Evolutionary conservation across 1,139 yeast genomes (phyloP), one percentile per base, ranked within the genome.

Genomic region (Geotrichum cucujoidarum): DNA sequence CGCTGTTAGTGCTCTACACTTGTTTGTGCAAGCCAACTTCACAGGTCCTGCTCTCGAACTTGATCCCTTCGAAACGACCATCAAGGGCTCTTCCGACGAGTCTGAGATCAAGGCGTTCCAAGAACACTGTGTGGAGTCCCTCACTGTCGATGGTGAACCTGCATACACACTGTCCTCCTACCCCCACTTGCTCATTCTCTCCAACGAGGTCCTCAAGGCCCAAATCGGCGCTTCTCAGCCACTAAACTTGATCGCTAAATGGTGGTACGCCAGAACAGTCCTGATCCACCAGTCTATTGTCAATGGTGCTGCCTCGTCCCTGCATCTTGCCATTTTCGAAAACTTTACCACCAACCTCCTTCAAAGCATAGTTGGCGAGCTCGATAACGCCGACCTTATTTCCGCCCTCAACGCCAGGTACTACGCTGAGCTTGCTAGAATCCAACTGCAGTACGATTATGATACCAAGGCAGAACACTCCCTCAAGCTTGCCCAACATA

Each of bases 31-130:
- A 61, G 67, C 77, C 47, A 90, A 90, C 62, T 86, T 75, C 62
- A 87, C 96, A 0, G 97, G 97, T 3, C 97, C 97, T 1, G 73
- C 74, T 22, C 61, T 80, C 0, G 71, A 72, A 0, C 60, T 70
- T 33, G 67, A 66, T 2, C 60, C 70, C 48, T 31, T 60, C 40
- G 21, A 43, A 13, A 37, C 45, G 13, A 55, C 56, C 13, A 34
- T 44, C 31, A 46, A 44, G 30, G 32, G 35, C 2, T 31, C 43
- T 33, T 42, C 32, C 29, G 51, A 29, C 11, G 59, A 18, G 43
- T 57, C 55, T 1, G 56, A 51, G 2, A 50, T 53, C 30, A 43
- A 48, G 40, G 21, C n/a, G 16, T 47, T 48, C 40, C 38, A 41
- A n/a, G 41, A 47, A 20, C 45, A 47, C 17, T 50, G 56, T 36